phyloP scores from a whole-genome alignment of 1,284 basidiomycete species.

The Moesziomyces sp. region DNA sequence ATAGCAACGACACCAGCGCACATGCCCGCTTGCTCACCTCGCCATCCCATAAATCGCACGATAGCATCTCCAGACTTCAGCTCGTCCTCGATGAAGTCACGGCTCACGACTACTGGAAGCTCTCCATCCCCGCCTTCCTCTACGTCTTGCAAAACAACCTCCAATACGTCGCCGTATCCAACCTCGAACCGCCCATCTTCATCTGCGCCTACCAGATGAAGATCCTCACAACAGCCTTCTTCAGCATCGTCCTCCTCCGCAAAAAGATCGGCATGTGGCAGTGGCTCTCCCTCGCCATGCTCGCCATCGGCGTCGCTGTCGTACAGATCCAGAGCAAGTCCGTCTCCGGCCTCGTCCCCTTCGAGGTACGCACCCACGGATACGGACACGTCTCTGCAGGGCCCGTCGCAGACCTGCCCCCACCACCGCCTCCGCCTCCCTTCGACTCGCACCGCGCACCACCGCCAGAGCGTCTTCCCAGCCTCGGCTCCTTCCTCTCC shows the following conservation, averaged over 20 bases:
- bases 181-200: constrained; percentile 93
- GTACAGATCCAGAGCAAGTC: constrained; percentile 77
- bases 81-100: constrained; percentile 68
- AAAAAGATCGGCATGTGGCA: constrained; percentile 79
- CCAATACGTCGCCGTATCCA: constrained; percentile 91
- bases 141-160: constrained; percentile 90
- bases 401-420: constrained; percentile 27
- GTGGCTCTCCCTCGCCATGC: constrained; percentile 84
- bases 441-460: constrained; percentile 53
- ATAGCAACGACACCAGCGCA: constrained; percentile 11
- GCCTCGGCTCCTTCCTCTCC: constrained; percentile 33
- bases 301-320: constrained; percentile 89
- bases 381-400: constrained; percentile 44
- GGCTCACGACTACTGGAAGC: constrained; percentile 89
- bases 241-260: constrained; percentile 88
- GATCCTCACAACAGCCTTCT: constrained; percentile 94
- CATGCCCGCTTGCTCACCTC: constrained; percentile 1
- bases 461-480: constrained; percentile 53
- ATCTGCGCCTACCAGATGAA: constrained; percentile 74
- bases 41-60: background rate
- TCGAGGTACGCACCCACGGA: constrained; percentile 44
- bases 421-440: constrained; percentile 61
- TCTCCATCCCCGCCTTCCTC: constrained; percentile 93
- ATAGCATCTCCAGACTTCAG: constrained; percentile 16
- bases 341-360: constrained; percentile 44